phyloP scores from a whole-genome alignment of 2,329 filamentous ascomycete species.

The Colletotrichum lupini region DNA sequence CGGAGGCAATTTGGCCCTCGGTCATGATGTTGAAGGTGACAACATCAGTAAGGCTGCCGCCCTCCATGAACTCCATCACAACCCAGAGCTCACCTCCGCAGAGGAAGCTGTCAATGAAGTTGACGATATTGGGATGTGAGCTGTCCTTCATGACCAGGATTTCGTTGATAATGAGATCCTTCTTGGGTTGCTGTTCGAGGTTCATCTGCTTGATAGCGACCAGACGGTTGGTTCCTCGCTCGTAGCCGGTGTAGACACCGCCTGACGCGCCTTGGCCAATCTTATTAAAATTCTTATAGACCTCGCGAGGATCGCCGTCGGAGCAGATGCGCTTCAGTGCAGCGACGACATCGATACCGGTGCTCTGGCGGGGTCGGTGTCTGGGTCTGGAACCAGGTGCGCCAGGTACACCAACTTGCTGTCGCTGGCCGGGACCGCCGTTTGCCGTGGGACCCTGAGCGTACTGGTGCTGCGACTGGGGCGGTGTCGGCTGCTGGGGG shows the following conservation, averaged over 20 bases:
- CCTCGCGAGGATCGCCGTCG: constrained; percentile 86
- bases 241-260: constrained; percentile 92
- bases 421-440: constrained; percentile 48
- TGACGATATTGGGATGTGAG: constrained; percentile 98
- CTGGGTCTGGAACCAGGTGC: constrained; percentile 70
- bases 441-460: constrained; percentile 38
- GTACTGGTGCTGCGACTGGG: constrained; percentile 58
- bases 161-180: constrained; percentile 98
- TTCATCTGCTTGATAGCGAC: constrained; percentile 99
- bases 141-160: constrained; percentile 99
- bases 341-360: constrained; percentile 82
- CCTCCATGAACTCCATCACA: constrained; percentile 99
- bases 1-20: constrained; percentile 95
- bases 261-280: constrained; percentile 98
- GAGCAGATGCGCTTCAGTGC: constrained; percentile 91
- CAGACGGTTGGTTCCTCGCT: constrained; percentile 83
- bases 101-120: constrained; percentile 98
- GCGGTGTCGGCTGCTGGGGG: constrained; percentile 59
- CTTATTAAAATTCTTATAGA: constrained; percentile 90
- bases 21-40: constrained; percentile 99
- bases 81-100: constrained; percentile 95
- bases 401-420: constrained; percentile 47
- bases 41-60: constrained; percentile 95
- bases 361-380: constrained; percentile 82
- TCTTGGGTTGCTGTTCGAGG: constrained; percentile 97